Conservation (phyloP, 164 flowering plant species). For the Magnolia sinica region DNA sequence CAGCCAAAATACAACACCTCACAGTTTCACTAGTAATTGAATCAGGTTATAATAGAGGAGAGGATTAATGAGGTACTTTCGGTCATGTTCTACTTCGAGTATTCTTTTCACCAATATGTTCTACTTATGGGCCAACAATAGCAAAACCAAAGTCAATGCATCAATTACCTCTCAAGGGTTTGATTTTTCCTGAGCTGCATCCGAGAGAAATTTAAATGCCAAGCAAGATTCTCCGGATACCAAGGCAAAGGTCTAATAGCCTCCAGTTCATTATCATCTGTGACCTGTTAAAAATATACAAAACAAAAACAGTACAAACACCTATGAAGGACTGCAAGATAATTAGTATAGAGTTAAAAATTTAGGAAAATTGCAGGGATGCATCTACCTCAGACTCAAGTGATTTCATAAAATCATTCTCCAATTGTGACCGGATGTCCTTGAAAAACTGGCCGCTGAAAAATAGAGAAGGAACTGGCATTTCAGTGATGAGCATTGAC, state of each 20-base stretch:
- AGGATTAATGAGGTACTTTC: neutral
- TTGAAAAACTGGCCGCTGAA: constrained; percentile 80
- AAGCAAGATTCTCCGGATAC: constrained; percentile 94
- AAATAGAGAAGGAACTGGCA: constrained; percentile 9
- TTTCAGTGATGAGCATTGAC: neutral
- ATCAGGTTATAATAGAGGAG: neutral
- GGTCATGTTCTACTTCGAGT: neutral
- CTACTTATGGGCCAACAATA: neutral
- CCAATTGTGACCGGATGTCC: constrained; percentile 65
- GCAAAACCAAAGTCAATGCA: neutral
- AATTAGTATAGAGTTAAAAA: neutral
- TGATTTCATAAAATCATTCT: constrained; percentile 76
- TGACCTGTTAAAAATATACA: constrained; percentile 29
- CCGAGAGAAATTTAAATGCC: constrained; percentile 93
- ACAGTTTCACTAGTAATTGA: neutral
- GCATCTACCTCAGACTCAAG: constrained; percentile 69
- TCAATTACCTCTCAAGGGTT: constrained; percentile 67
- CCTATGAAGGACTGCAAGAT: neutral
- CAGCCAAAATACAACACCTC: neutral
- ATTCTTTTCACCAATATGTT: too few species aligned
- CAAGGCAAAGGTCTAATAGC: constrained; percentile 86
- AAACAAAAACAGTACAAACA: neutral
- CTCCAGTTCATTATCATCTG: constrained; percentile 58
- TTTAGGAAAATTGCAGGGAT: neutral
- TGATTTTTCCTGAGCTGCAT: constrained; percentile 91